Base-by-base conservation (phyloP, 768 basidiomycete species). In the Phaffia australis region DNA sequence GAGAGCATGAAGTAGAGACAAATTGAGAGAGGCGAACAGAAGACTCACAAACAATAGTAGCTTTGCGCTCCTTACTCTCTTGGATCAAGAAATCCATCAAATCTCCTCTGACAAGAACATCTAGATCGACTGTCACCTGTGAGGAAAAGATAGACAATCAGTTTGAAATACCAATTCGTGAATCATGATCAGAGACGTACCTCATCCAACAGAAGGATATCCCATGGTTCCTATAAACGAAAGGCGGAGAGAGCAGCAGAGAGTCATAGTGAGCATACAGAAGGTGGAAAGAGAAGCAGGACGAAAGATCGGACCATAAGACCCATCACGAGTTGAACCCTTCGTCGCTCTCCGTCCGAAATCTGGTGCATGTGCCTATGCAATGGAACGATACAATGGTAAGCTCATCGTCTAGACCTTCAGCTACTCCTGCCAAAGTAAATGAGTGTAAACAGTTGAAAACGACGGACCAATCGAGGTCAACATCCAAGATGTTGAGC, bases 71-170 rank as follows among this genome's bases (percentile, higher is more conserved):
- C 69, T 86, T 82, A 70, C 88, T 88, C 73, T 99, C 95, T 18
- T 81, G 76, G 70, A 85, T 86, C 59, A 99, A 83, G 78, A 95
- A 98, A 11, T 77, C 81, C 70, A 99, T 82, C n/a, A 99, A 80
- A 69, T 92, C 87, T 63, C 88, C 83, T 58, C 95, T 85, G 54
- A 99, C 95, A 50, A 97, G 82, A 19, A 97, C 93, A 73, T 99
- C 95, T 18, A 99, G 80, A 76, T 99, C 95, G 23, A 98, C 94
- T 1, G 94, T 98, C 63, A 94, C 90, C 89, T 92, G 61, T 42
- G 52, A 52, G 23, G 35, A 46, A 2, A 35, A 21, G 63, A 52
- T 35, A 51, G 59, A 35, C n/a, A 23, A 42, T 60, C 9, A 25
- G 27, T n/a, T 42, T n/a, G 18, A 11, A 18, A 35, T 21, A 19